Evolutionary conservation across 331 rosid species (phyloP).

Genomic region (Quercus lobata): DNA sequence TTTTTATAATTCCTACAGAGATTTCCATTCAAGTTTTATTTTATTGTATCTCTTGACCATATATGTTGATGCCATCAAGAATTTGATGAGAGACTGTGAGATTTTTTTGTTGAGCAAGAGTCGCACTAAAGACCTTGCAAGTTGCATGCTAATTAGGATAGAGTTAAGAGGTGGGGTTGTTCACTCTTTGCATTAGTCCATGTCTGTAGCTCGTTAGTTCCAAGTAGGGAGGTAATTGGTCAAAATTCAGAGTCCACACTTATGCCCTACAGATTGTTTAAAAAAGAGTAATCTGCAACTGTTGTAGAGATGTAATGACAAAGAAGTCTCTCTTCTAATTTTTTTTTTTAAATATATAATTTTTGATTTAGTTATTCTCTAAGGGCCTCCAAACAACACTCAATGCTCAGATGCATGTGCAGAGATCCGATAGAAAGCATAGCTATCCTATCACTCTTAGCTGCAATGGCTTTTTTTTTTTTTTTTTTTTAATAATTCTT

Average conservation of each 20-base stretch:
- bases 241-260: not conserved
- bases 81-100: not conserved
- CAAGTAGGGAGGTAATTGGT: not conserved
- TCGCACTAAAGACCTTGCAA: not conserved
- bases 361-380: not conserved
- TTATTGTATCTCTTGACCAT: not conserved
- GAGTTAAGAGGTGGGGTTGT: not conserved
- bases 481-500: too few relatives aligned
- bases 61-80: not conserved
- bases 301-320: not conserved
- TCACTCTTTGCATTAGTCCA: not conserved
- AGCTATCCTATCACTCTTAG: too few relatives aligned
- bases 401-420: too few relatives aligned
- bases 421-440: too few relatives aligned
- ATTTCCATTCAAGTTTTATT: constrained; percentile 11
- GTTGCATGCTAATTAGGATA: not conserved
- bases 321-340: not conserved
- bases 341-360: not conserved
- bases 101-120: not conserved
- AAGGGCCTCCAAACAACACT: not conserved
- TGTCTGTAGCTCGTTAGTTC: not conserved
- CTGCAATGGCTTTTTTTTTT: too few relatives aligned
- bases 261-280: not conserved
- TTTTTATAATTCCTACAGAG: not conserved
- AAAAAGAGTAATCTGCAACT: not conserved